These are phyloP conservation scores for Hawksworthiomyces lignivorus DNA, from an alignment of 2,329 filamentous ascomycete species.

Conservation along the genomic window DNA sequence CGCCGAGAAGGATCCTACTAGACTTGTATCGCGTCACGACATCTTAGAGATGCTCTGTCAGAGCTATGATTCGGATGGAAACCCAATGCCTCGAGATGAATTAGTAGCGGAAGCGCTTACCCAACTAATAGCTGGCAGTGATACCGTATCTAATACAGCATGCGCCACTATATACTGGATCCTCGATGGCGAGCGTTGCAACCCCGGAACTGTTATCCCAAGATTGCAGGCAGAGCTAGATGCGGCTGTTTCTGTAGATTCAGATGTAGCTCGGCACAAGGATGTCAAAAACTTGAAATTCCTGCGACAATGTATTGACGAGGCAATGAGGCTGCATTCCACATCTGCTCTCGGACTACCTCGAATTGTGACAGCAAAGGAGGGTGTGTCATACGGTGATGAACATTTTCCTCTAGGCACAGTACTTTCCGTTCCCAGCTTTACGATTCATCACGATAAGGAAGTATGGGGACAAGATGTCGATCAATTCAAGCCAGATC, in stretches of 20 bases:
- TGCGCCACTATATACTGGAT: constrained; percentile 14
- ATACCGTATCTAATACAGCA: constrained; percentile 14
- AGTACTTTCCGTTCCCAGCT: constrained; percentile 12
- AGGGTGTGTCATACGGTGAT: constrained; percentile 5
- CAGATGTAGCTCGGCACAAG: constrained; percentile 2
- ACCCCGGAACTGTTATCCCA: constrained; percentile 7
- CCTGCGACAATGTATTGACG: constrained; percentile 12
- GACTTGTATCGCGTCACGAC: constrained; percentile 8
- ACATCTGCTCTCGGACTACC: constrained; percentile 13
- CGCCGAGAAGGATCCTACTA: constrained; percentile 5
- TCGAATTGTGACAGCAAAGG: constrained; percentile 11
- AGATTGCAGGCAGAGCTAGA: constrained; percentile 13
- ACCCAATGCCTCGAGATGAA: constrained; percentile 8
- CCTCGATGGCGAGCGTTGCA: constrained; percentile 11
- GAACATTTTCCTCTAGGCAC: constrained; percentile 12
- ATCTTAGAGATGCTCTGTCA: constrained; percentile 13
- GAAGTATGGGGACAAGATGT: constrained; percentile 21
- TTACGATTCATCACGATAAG: constrained; percentile 12
- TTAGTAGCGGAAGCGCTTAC: constrained; percentile 13
- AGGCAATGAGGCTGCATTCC: constrained; percentile 13
- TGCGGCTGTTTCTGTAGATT: constrained; percentile 4
- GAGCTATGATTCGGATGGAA: constrained; percentile 7
- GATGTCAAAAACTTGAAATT: constrained; percentile 9
- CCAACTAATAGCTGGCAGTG: constrained; percentile 13
- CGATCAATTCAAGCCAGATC: constrained; percentile 18